These are phyloP conservation scores for Periconia macrospinosa DNA, from an alignment of 2,329 filamentous ascomycete genomes.

Conservation along the genomic window DNA sequence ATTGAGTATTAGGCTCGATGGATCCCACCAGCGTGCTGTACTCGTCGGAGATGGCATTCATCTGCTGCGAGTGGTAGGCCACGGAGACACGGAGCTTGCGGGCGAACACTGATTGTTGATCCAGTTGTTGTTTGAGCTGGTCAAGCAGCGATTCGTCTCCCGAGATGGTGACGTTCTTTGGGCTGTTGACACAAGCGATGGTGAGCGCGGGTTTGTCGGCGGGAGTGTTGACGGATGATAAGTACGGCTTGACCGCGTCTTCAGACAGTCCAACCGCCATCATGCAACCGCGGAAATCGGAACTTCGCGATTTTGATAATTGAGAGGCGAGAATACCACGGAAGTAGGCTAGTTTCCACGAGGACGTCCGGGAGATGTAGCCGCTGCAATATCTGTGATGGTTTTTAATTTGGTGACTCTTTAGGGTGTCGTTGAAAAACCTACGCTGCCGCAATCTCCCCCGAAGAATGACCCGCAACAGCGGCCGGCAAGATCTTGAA, in stretches of 20 bases:
- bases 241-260: no score
- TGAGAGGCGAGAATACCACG: slow-evolving; percentile 3
- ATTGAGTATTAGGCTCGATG: neutral
- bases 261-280: neutral
- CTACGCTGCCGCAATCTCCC: no score
- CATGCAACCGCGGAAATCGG: neutral
- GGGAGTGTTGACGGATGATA: no score
- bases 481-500: slow-evolving; percentile 15
- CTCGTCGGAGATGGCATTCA: slow-evolving; percentile 26
- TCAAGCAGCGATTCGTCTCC: slow-evolving; percentile 43
- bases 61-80: slow-evolving; percentile 49
- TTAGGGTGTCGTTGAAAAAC: no score
- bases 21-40: neutral
- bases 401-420: no score
- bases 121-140: slow-evolving; percentile 28
- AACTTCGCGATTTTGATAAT: no score
- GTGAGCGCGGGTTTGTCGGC: neutral
- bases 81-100: slow-evolving; percentile 42
- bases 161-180: slow-evolving; percentile 45
- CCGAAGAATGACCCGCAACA: slow-evolving; percentile 16
- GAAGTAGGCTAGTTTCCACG: slow-evolving; percentile 18
- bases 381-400: no score
- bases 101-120: slow-evolving; percentile 39
- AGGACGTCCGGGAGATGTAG: slow-evolving; percentile 13
- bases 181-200: slow-evolving; percentile 36